phyloP scores from a whole-genome alignment of 306 rosid species.

The Cicer arietinum region DNA sequence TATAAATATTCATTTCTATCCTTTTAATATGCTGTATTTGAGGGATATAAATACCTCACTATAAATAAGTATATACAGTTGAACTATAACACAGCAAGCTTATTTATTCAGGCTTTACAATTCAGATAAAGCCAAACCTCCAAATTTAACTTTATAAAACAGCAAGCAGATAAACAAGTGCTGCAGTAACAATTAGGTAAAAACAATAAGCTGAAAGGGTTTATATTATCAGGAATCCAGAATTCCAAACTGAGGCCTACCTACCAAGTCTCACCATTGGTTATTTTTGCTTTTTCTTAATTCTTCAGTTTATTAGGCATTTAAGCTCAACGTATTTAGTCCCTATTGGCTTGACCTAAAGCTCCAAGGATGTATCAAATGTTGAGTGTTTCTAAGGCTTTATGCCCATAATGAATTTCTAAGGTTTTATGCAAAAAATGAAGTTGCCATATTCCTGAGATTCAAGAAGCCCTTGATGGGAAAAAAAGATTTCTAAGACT shows the following conservation, averaged over 20 bases:
- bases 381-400: constrained; percentile 12
- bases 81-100: not conserved
- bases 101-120: constrained; percentile 9
- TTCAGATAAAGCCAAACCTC: not conserved
- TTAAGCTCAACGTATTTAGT: not conserved
- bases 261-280: not conserved
- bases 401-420: constrained; percentile 31
- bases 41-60: too few relatives aligned
- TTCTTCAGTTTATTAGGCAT: constrained; percentile 14
- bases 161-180: constrained; percentile 7
- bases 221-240: not conserved
- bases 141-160: constrained; percentile 12
- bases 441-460: constrained; percentile 1
- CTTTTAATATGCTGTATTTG: constrained; percentile 3
- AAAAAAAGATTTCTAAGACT: not conserved
- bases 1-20: not conserved
- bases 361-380: not conserved
- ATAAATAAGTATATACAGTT: constrained; percentile 3
- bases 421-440: not conserved
- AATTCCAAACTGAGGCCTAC: constrained; percentile 27
- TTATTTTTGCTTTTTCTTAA: not conserved
- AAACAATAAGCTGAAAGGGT: constrained; percentile 13
- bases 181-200: not conserved
- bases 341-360: not conserved
- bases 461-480: not conserved